Conservation (phyloP, 441 rosid species). For the Mallotus repandus region DNA sequence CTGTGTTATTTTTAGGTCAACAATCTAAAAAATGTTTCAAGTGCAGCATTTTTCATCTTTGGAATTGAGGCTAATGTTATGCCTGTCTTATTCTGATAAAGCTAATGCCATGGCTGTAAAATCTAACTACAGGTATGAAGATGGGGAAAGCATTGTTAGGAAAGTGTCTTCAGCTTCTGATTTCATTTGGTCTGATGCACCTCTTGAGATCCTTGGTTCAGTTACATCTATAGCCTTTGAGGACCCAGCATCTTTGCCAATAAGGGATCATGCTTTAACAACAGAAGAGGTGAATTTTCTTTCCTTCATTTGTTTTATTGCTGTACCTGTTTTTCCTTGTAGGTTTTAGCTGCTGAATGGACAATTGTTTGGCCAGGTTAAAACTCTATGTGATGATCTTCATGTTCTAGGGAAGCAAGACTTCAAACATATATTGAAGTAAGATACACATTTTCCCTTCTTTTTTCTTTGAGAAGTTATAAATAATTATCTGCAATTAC, state of each 20-base stretch:
- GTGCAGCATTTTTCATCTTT: neutral
- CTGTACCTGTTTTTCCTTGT: neutral
- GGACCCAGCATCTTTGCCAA: conserved; percentile 52
- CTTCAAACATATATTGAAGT: conserved; percentile 87
- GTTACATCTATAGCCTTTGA: conserved; percentile 72
- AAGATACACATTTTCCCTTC: conserved; percentile 28
- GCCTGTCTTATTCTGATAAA: neutral
- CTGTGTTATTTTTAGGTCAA: neutral
- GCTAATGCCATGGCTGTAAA: conserved; percentile 3
- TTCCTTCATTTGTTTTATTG: conserved; percentile 2
- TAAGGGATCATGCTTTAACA: conserved; percentile 64
- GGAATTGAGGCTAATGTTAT: neutral
- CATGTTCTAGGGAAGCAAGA: conserved; percentile 90
- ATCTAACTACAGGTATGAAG: conserved; percentile 57
- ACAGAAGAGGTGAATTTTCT: conserved; percentile 67
- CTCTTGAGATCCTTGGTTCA: conserved; percentile 90
- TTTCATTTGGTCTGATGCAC: conserved; percentile 72
- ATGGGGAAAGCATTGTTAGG: conserved; percentile 64
- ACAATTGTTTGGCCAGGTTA: conserved; percentile 46
- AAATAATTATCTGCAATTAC: neutral
- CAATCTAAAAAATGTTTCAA: neutral
- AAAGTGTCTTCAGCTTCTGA: conserved; percentile 73
- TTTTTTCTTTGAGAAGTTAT: neutral
- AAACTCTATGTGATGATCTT: conserved; percentile 84
- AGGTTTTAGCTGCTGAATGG: conserved; percentile 10